phyloP scores from a whole-genome alignment of 179 eudicot species.

The Pouteria campechiana region DNA sequence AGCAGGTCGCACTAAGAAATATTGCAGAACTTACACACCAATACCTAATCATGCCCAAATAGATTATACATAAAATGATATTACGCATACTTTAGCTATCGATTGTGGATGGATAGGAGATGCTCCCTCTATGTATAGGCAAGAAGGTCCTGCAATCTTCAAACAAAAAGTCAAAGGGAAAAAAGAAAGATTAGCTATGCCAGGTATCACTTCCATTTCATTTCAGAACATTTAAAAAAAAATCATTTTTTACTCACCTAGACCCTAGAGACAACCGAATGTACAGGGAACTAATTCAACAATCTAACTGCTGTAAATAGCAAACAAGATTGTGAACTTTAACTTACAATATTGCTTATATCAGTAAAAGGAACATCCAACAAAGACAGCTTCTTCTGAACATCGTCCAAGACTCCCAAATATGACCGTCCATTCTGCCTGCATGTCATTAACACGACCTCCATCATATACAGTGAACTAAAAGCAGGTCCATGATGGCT shows the following conservation, averaged over 20 bases:
- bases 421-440: slow-evolving; percentile 87
- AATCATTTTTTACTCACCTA: too few relatives aligned
- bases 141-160: slow-evolving; percentile 41
- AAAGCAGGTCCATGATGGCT: background rate
- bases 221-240: too few relatives aligned
- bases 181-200: too few relatives aligned
- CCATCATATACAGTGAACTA: background rate
- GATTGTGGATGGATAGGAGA: slow-evolving; percentile 73
- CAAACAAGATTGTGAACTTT: too few relatives aligned
- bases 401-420: slow-evolving; percentile 72
- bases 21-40: background rate
- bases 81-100: slow-evolving; percentile 96
- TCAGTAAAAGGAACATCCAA: slow-evolving; percentile 87
- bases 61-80: too few relatives aligned
- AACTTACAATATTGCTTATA: slow-evolving; percentile 69
- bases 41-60: too few relatives aligned
- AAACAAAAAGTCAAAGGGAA: too few relatives aligned
- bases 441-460: slow-evolving; percentile 17
- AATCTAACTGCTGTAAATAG: too few relatives aligned
- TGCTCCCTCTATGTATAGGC: slow-evolving; percentile 79
- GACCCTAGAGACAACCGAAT: too few relatives aligned
- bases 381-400: slow-evolving; percentile 31
- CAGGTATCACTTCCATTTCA: too few relatives aligned
- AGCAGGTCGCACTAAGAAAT: background rate
- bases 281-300: too few relatives aligned